Evolutionary conservation across 345 rosid species (phyloP).

Genomic region (Cardamine occulta): DNA sequence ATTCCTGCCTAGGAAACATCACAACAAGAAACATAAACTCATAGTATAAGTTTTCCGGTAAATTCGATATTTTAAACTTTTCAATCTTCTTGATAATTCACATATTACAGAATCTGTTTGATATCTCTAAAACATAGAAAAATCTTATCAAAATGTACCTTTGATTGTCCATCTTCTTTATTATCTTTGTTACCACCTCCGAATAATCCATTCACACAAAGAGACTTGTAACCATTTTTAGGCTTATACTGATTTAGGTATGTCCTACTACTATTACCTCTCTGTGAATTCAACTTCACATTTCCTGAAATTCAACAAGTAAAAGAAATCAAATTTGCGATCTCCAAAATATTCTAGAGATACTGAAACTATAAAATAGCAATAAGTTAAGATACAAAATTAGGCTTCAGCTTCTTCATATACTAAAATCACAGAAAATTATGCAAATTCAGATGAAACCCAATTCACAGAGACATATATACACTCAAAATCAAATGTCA

Average conservation of each 20-base stretch:
- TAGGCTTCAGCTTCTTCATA: not conserved
- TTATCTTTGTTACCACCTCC: conserved; percentile 84
- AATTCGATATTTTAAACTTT: too few species aligned
- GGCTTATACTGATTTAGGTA: conserved; percentile 30
- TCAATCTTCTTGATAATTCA: too few species aligned
- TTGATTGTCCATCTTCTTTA: conserved; percentile 66
- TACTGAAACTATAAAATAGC: not conserved
- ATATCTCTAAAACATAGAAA: conserved; percentile 4
- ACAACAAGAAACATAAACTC: conserved; percentile 21
- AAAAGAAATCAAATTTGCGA: not conserved
- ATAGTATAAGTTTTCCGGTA: not conserved
- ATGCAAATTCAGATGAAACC: conserved; percentile 4
- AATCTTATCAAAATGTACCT: conserved; percentile 48
- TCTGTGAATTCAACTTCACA: conserved; percentile 44
- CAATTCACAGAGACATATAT: not conserved
- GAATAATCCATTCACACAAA: conserved; percentile 66
- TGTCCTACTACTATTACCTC: conserved; percentile 31
- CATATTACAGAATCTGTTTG: not conserved
- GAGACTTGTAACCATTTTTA: conserved; percentile 40
- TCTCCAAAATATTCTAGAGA: not conserved
- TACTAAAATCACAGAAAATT: not conserved
- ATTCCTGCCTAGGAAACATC: conserved; percentile 73
- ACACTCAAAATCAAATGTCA: not conserved
- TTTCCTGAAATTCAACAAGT: not conserved
- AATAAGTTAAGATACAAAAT: not conserved